Base-by-base conservation (phyloP, 768 basidiomycete species). In the Macrolepiota fuliginosa region DNA sequence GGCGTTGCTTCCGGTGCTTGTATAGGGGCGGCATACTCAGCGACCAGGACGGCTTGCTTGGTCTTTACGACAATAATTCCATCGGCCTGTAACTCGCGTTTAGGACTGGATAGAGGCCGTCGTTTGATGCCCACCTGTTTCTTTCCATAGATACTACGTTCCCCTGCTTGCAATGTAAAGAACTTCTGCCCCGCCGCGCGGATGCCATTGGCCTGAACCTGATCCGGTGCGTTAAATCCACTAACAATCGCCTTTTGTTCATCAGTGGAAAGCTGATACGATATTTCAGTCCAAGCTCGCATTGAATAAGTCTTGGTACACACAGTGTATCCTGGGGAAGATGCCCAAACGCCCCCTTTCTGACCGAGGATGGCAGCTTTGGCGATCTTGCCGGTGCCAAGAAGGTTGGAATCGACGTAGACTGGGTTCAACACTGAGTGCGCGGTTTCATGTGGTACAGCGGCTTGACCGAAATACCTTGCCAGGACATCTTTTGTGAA, bases 1-100 rank as follows among this genome's bases (percentile, higher is more conserved):
- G 80, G 69, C 22, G 85, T 89, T 17, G 83, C 79, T 71, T 96
- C 94, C 15, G 76, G 67, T 1, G 86, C 87, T 70, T 90, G 89
- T 42, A 72, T 69, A 0, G 92, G 92, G 4, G 79, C 76, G 0
- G 62, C 62, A 73, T 96, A 98, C 69, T 88, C 87, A 4, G 85
- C 84, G 22, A 97, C 86, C 56, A 98, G 79, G 59, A 96, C 77
- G n/a, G 92, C 93, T 69, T 91, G 89, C 63, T 82, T 89, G 17
- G 93, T 96, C 80, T 90, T 91, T 51, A 91, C 87, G 62, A 94
- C 68, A 64, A 87, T 72, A 39, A 79, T 84, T 1, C 96, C 95
- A 71, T 92, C 85, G 22, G 80, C 81, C 94, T 96, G 68, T 4
- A 24, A 49, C 39, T 25, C 47, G 52, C 27, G 37, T 35, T 29